These are phyloP conservation scores for Cordyceps fumosorosea DNA, from an alignment of 2,329 filamentous ascomycete genomes.

Conservation along the genomic window DNA sequence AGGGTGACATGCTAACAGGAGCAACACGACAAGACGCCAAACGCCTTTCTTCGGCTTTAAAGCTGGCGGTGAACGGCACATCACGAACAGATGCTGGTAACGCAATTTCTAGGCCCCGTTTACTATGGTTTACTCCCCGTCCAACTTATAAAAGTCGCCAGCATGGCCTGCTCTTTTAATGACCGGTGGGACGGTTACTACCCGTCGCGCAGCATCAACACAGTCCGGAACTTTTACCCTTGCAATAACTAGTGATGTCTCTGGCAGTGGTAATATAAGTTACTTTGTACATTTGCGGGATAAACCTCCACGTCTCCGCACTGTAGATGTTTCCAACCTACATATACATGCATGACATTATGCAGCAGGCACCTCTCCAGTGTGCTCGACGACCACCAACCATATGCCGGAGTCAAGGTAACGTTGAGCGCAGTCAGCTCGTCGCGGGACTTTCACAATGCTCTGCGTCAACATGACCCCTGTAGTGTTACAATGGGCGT, in stretches of 20 bases:
- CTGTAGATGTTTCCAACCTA: neutral
- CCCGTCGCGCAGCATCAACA: neutral
- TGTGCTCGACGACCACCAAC: neutral
- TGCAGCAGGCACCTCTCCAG: neutral
- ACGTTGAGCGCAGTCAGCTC: neutral
- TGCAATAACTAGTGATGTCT: neutral
- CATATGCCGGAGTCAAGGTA: neutral
- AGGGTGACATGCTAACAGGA: neutral
- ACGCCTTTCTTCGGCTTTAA: neutral
- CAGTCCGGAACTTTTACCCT: neutral
- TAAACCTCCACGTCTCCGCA: neutral
- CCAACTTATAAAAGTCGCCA: neutral
- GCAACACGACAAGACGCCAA: neutral
- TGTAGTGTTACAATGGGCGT: neutral
- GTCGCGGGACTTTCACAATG: neutral
- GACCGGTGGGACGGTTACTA: neutral
- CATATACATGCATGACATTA: neutral
- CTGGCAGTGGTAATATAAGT: neutral
- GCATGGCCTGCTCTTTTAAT: neutral
- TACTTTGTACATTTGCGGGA: neutral
- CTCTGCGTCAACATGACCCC: neutral
- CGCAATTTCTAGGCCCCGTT: neutral
- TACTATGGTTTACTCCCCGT: neutral
- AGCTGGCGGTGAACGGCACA: conserved; percentile 3
- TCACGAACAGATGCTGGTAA: neutral